Conservation (phyloP, 1,139 yeast species). For the Blastobotrys petasosporus region DNA sequence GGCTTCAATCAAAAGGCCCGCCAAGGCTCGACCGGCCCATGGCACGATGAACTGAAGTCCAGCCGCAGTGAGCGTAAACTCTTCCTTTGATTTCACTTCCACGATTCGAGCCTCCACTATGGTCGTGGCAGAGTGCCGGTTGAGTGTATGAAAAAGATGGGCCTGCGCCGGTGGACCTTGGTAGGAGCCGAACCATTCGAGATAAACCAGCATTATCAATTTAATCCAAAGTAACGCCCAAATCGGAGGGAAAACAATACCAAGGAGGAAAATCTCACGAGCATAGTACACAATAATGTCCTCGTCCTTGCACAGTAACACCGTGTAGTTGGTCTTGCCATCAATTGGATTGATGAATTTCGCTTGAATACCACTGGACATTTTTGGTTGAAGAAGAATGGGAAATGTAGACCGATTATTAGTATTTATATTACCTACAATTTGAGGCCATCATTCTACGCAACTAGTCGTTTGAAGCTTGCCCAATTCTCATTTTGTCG, state of each 20-base stretch:
- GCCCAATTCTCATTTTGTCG: no score
- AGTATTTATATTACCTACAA: no score
- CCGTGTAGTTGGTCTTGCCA: conserved; percentile 3
- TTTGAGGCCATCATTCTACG: no score
- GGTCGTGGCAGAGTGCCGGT: background rate
- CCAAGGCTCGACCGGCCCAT: conserved; percentile 10
- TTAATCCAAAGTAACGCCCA: conserved; percentile 10
- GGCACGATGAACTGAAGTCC: conserved; percentile 1
- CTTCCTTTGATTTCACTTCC: background rate
- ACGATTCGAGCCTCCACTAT: conserved; percentile 1
- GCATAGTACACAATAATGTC: conserved; percentile 4
- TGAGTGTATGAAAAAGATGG: background rate
- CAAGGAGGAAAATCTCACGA: conserved; percentile 2
- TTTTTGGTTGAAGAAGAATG: no score
- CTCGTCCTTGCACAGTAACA: conserved; percentile 1
- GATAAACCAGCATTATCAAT: background rate
- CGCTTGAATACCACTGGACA: no score
- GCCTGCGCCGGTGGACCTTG: background rate
- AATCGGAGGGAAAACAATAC: conserved; percentile 8
- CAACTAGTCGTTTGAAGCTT: no score
- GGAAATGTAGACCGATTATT: no score
- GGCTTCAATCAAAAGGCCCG: conserved; percentile 1
- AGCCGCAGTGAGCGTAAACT: background rate
- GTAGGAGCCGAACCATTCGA: background rate
- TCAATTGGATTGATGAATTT: background rate